These are phyloP conservation scores for Sarcomyxa edulis DNA, from an alignment of 768 basidiomycete species.

Conservation along the genomic window DNA sequence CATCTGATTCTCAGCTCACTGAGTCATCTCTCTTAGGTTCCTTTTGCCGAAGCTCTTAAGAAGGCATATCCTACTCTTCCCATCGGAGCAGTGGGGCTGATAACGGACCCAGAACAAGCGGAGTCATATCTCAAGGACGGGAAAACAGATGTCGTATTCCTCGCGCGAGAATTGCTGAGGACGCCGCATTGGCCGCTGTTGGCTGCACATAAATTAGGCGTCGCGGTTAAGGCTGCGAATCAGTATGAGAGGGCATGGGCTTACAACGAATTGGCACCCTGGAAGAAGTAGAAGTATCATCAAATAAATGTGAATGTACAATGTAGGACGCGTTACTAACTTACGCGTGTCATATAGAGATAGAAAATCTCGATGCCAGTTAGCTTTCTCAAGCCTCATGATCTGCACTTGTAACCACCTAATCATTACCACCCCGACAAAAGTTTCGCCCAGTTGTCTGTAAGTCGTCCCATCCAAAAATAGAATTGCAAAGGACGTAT, in stretches of 20 bases:
- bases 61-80: constrained; percentile 48
- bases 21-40: constrained; percentile 36
- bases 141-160: constrained; percentile 62
- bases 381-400: too few species aligned
- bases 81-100: constrained; percentile 67
- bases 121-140: constrained; percentile 61
- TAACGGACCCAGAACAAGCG: constrained; percentile 48
- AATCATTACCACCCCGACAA: too few species aligned
- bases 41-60: constrained; percentile 64
- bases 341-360: too few species aligned
- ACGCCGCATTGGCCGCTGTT: constrained; percentile 60
- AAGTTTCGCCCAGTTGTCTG: too few species aligned
- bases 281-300: not conserved
- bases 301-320: not conserved
- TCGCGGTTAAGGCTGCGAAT: constrained; percentile 61
- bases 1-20: not conserved
- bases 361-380: too few species aligned
- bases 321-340: too few species aligned
- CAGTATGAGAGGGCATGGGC: constrained; percentile 69
- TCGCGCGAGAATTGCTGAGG: constrained; percentile 64
- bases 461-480: too few species aligned
- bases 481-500: too few species aligned
- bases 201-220: constrained; percentile 60
- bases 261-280: too few species aligned
- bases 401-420: too few species aligned